Percentiles rank a stretch among this genome's conserved stretches.
Conservation (phyloP, 108 stramenopile species). For the Bacterosira constricta region DNA sequence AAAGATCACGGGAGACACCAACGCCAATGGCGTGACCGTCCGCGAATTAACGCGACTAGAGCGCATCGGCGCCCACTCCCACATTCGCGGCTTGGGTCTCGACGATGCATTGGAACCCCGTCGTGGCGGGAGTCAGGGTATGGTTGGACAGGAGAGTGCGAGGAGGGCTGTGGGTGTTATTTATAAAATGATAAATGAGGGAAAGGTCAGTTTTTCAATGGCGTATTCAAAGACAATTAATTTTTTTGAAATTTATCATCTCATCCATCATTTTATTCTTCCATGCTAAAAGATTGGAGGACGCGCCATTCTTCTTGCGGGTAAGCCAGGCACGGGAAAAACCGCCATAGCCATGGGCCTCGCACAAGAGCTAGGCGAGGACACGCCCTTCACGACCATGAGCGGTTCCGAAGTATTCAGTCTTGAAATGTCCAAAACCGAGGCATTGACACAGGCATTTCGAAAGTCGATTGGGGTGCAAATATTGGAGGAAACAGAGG, state of each 20-base stretch:
- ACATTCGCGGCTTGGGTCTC: slow-evolving; percentile 98
- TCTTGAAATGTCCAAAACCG: slow-evolving; percentile 98
- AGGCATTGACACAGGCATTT: slow-evolving; percentile 99
- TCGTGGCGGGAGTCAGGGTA: slow-evolving; percentile 79
- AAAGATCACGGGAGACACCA: not conserved
- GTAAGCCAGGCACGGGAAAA: slow-evolving; percentile 92
- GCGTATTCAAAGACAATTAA: not conserved
- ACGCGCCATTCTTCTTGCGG: slow-evolving; percentile 89
- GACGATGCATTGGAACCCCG: slow-evolving; percentile 94
- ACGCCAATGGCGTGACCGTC: slow-evolving; percentile 35
- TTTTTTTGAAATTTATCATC: not conserved
- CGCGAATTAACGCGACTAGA: slow-evolving; percentile 94
- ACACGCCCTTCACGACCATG: slow-evolving; percentile 97
- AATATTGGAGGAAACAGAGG: slow-evolving; percentile 99
- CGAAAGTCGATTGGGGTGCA: slow-evolving; percentile 91
- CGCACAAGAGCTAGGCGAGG: slow-evolving; percentile 89
- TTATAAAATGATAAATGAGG: slow-evolving; percentile 81
- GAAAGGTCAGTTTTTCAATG: slow-evolving; percentile 36
- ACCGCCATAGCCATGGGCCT: slow-evolving; percentile 95
- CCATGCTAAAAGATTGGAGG: slow-evolving; percentile 76
- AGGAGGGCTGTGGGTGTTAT: slow-evolving; percentile 85
- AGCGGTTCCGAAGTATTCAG: slow-evolving; percentile 97
- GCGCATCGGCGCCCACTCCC: slow-evolving; percentile 98
- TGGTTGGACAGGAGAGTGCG: slow-evolving; percentile 82
- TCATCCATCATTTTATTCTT: too few relatives aligned